A percentile compares a stretch with the other conserved stretches of the same genome.
Evolutionary conservation across 192 early-diverging fungal species (phyloP).

Genomic region (Chytriomyces confervae): DNA sequence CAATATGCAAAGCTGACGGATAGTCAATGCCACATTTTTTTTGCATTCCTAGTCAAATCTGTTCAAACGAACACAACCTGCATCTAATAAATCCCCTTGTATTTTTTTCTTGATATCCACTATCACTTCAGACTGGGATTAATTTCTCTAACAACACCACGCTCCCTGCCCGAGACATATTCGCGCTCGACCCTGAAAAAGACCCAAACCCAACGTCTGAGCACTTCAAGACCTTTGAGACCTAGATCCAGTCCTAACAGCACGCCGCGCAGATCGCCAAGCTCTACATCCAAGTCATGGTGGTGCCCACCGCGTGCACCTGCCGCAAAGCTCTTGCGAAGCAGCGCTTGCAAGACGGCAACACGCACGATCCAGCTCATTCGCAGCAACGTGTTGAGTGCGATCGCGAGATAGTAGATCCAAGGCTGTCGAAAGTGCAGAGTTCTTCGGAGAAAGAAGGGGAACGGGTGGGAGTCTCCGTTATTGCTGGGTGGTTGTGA

Average conservation of each 20-base stretch:
- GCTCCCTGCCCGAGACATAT: conserved; percentile 53
- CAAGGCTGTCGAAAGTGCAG: conserved; percentile 67
- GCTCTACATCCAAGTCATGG: conserved; percentile 45
- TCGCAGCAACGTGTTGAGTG: conserved; percentile 79
- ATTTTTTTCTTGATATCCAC: neutral
- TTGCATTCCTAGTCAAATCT: too few species aligned
- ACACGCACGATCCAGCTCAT: conserved; percentile 85
- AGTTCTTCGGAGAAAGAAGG: conserved; percentile 63
- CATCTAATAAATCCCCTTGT: neutral
- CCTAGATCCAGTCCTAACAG: conserved; percentile 76
- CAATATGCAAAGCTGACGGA: too few species aligned
- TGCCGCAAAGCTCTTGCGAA: conserved; percentile 20
- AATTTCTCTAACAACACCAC: conserved; percentile 29
- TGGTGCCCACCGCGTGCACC: neutral
- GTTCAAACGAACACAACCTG: too few species aligned
- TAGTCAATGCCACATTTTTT: too few species aligned
- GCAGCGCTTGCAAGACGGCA: conserved; percentile 43
- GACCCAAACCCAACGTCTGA: conserved; percentile 92
- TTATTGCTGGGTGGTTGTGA: conserved; percentile 28
- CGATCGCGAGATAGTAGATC: conserved; percentile 82
- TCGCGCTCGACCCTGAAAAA: conserved; percentile 89
- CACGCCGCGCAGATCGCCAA: conserved; percentile 62
- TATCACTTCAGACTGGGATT: neutral
- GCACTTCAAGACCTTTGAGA: conserved; percentile 81
- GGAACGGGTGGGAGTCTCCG: conserved; percentile 21